These are phyloP conservation scores for Carex littledalei DNA, from an alignment of 176 grass and related monocot species.

Conservation along the genomic window DNA sequence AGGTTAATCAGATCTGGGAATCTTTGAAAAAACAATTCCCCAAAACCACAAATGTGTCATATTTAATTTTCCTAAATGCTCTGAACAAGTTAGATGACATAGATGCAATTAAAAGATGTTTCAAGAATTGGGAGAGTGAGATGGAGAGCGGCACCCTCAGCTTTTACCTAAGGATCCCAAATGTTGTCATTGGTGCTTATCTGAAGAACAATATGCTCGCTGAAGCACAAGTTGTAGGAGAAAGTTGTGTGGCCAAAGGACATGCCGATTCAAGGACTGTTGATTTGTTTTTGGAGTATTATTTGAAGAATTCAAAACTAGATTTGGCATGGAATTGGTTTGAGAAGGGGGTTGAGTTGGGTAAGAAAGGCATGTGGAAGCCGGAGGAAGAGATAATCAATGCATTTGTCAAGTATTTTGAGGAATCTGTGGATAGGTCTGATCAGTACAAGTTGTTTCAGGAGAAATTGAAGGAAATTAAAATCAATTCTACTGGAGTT, in stretches of 20 bases:
- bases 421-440: conserved; percentile 48
- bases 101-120: conserved; percentile 44
- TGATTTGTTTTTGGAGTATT: conserved; percentile 53
- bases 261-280: conserved; percentile 41
- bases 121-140: conserved; percentile 61
- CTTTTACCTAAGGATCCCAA: conserved; percentile 51
- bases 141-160: neutral
- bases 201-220: conserved; percentile 37
- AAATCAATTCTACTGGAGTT: neutral
- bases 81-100: conserved; percentile 55
- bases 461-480: neutral
- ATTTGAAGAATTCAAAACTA: conserved; percentile 30
- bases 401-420: conserved; percentile 43
- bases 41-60: conserved; percentile 52
- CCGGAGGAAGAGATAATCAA: conserved; percentile 42
- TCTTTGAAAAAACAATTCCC: conserved; percentile 39
- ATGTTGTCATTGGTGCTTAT: conserved; percentile 50
- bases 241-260: conserved; percentile 51
- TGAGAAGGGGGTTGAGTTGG: conserved; percentile 33
- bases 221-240: conserved; percentile 45
- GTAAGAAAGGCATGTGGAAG: conserved; percentile 36
- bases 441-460: neutral
- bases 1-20: conserved; percentile 57
- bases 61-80: conserved; percentile 56
- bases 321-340: conserved; percentile 49